Base-by-base conservation (phyloP, 140 eudicot species). In the Cichorium intybus region DNA sequence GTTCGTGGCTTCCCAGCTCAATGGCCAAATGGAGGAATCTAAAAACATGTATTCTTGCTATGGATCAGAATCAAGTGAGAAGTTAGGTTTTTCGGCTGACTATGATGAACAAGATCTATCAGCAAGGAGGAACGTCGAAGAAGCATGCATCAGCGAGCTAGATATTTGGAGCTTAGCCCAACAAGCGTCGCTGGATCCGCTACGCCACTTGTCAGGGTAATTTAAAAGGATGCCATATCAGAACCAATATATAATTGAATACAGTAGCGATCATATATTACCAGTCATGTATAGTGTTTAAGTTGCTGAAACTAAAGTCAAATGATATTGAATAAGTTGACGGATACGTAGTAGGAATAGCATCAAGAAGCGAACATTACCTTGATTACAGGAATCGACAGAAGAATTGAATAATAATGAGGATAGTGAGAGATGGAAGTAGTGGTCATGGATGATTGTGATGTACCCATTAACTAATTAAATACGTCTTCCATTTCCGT, bases 1-100 rank as follows among this genome's bases (percentile, higher is more conserved):
- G 46, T 84, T 83, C 4, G 95, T 88, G 69, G 95, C 90, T 12
- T 82, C 84, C 10, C 95, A 85, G 34, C 88, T 88, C 3, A 72
- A 82, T 53, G 88, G 86, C 3, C 50, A 64, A 17, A 20, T 28
- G 66, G 73, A 65, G 47, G 35, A 71, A 29, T 50, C 79, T 7
- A 71, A 81, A 34, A 34, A 58, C 11, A 35, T 66, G 3, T 37
- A 49, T 6, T 67, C 60, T 37, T 68, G 73, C 50, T 74, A 50
- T 31, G 76, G 21, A 43, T 43, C 49, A 3, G 79, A 70, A 28
- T 26, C 50, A 0, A 41, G 60, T 3, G 71, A 75, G 11, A 55
- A 66, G 5, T 73, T 77, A n/a, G 47, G 67, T 20, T 76, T 77
- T 29, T 61, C 81, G 1, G 28, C 53, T 29, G 76, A 72, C 12